A percentile compares a stretch with the other conserved stretches of the same genome.
phyloP scores from a whole-genome alignment of 2,329 filamentous ascomycete species.

The Colletotrichum eremochloae region DNA sequence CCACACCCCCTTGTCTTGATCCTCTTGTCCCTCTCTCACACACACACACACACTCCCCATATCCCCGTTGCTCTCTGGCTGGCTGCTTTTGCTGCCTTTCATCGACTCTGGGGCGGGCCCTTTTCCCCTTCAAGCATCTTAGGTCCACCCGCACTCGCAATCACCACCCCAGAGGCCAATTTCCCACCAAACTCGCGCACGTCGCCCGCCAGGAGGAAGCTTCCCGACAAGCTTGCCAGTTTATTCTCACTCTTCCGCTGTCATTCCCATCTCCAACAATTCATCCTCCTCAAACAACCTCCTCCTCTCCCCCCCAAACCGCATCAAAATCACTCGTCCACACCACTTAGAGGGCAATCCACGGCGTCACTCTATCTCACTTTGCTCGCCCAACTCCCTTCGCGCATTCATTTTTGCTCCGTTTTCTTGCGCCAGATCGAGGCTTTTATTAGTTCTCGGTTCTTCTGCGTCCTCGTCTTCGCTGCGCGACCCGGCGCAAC shows the following conservation, averaged over 20 bases:
- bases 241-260: slow-evolving; percentile 39
- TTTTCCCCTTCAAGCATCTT: slow-evolving; percentile 17
- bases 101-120: slow-evolving; percentile 17
- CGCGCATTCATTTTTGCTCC: slow-evolving; percentile 44
- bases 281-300: slow-evolving; percentile 43
- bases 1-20: neutral
- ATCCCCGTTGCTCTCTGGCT: neutral
- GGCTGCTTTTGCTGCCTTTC: slow-evolving; percentile 9
- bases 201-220: slow-evolving; percentile 38
- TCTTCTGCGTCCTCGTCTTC: slow-evolving; percentile 40
- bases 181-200: slow-evolving; percentile 39
- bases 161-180: slow-evolving; percentile 40
- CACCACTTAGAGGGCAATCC: slow-evolving; percentile 43
- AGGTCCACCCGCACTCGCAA: slow-evolving; percentile 40
- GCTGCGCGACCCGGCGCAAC: slow-evolving; percentile 43
- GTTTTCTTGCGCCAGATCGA: slow-evolving; percentile 51
- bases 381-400: slow-evolving; percentile 40
- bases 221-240: slow-evolving; percentile 25
- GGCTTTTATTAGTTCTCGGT: slow-evolving; percentile 66
- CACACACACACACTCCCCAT: neutral
- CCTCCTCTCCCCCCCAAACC: slow-evolving; percentile 41
- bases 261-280: slow-evolving; percentile 39
- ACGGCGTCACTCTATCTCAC: slow-evolving; percentile 36
- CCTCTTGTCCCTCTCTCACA: neutral
- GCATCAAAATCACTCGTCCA: slow-evolving; percentile 43